Conservation (phyloP, 1,139 yeast genomes). For the Casaregolazyma suthepensis region DNA sequence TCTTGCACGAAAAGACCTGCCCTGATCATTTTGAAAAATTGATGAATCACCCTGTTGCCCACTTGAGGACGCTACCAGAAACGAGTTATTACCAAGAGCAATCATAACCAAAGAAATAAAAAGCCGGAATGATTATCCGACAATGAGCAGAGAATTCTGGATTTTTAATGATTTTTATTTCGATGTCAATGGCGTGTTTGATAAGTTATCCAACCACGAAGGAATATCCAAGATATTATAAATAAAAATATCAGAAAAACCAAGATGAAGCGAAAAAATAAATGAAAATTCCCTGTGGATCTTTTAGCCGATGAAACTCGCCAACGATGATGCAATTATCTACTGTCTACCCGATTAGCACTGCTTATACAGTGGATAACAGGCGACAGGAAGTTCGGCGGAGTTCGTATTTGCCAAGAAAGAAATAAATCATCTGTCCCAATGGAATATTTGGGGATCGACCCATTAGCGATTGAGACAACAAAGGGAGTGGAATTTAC, state of each 20-base stretch:
- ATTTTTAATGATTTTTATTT: background rate
- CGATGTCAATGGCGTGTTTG: background rate
- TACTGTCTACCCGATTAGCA: background rate
- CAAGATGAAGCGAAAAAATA: background rate
- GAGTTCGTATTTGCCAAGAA: background rate
- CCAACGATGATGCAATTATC: background rate
- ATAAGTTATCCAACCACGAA: background rate
- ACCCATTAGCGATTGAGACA: background rate
- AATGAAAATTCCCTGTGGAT: background rate
- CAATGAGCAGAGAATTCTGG: background rate
- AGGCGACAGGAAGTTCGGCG: background rate
- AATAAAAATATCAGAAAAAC: background rate
- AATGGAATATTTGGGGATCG: background rate
- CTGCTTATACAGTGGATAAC: background rate
- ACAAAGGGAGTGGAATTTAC: background rate
- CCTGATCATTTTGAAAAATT: background rate
- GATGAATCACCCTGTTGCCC: background rate
- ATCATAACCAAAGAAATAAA: background rate
- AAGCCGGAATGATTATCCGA: background rate
- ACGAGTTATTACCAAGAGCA: background rate
- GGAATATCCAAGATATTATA: background rate
- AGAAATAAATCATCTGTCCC: background rate
- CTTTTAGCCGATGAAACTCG: background rate
- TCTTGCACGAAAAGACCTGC: background rate
- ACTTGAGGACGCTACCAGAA: background rate